phyloP scores from a whole-genome alignment of 805 yeast genomes.

The Metschnikowia proteae region DNA sequence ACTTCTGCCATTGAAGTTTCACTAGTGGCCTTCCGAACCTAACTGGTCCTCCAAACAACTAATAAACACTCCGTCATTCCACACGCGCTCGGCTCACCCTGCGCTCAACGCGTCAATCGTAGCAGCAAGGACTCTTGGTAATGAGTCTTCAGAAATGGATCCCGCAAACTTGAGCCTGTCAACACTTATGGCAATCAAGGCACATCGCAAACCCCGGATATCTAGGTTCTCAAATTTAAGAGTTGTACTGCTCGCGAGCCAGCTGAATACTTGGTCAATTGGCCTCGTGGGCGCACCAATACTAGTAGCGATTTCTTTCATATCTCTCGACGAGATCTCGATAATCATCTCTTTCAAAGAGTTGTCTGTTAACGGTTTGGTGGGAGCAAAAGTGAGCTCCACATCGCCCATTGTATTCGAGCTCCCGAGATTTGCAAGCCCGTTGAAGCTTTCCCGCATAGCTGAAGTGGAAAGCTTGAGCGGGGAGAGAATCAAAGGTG shows the following conservation, averaged over 20 bases:
- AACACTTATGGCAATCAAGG: slow-evolving; percentile 2
- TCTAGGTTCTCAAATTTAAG: slow-evolving; percentile 9
- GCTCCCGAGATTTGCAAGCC: neutral
- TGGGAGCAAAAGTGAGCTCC: slow-evolving; percentile 10
- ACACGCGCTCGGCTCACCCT: neutral
- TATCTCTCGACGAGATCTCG: slow-evolving; percentile 9
- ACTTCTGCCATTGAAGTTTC: neutral
- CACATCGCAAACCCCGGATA: slow-evolving; percentile 4
- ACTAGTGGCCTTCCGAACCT: neutral
- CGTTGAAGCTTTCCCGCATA: slow-evolving; percentile 4
- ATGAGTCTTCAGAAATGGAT: neutral
- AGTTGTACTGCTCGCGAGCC: slow-evolving; percentile 13
- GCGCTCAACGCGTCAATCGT: neutral
- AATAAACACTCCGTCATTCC: too few species aligned
- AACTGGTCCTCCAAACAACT: too few species aligned
- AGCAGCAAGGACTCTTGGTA: neutral
- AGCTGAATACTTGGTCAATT: slow-evolving; percentile 5
- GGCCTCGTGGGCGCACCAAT: slow-evolving; percentile 1
- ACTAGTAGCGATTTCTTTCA: neutral
- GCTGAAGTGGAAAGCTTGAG: neutral
- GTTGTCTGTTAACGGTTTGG: slow-evolving; percentile 7
- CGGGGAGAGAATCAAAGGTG: slow-evolving; percentile 8
- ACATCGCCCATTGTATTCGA: slow-evolving; percentile 8
- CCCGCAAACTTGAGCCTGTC: slow-evolving; percentile 1
- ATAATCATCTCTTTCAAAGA: slow-evolving; percentile 10